phyloP scores from a whole-genome alignment of 2,329 filamentous ascomycete species.

The Aquanectria penicillioides region DNA sequence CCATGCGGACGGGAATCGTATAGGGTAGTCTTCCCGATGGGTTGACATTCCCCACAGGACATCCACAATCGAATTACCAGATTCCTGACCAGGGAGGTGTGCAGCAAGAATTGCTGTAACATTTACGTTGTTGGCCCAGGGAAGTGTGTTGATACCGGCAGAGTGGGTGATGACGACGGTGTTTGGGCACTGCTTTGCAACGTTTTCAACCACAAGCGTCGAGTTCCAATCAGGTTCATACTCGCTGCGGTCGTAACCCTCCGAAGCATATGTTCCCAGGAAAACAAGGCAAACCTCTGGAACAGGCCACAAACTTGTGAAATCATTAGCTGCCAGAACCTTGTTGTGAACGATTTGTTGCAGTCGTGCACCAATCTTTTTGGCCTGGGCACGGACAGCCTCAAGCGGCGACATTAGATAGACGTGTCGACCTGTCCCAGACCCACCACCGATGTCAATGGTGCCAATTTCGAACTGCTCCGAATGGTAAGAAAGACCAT shows the following conservation, averaged over 20 bases:
- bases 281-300: slow-evolving; percentile 74
- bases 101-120: slow-evolving; percentile 74
- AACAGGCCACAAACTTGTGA: slow-evolving; percentile 54
- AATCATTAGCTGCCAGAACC: slow-evolving; percentile 45
- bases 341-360: slow-evolving; percentile 57
- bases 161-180: slow-evolving; percentile 75
- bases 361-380: slow-evolving; percentile 55
- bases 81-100: slow-evolving; percentile 76
- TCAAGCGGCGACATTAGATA: slow-evolving; percentile 65
- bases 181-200: slow-evolving; percentile 67
- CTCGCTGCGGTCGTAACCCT: slow-evolving; percentile 68
- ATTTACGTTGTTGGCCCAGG: slow-evolving; percentile 71
- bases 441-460: slow-evolving; percentile 66
- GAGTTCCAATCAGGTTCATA: slow-evolving; percentile 10
- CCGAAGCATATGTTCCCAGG: slow-evolving; percentile 71
- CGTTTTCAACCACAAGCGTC: slow-evolving; percentile 62
- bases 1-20: slow-evolving; percentile 62
- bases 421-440: slow-evolving; percentile 60
- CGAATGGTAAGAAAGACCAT: background rate
- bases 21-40: slow-evolving; percentile 76
- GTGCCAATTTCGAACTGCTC: slow-evolving; percentile 38
- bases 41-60: slow-evolving; percentile 73
- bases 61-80: slow-evolving; percentile 72
- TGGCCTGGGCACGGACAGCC: slow-evolving; percentile 59
- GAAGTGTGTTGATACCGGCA: slow-evolving; percentile 71